These are phyloP conservation scores for Macrocybe sp. DNA, from an alignment of 1,284 basidiomycete genomes.

Conservation along the genomic window DNA sequence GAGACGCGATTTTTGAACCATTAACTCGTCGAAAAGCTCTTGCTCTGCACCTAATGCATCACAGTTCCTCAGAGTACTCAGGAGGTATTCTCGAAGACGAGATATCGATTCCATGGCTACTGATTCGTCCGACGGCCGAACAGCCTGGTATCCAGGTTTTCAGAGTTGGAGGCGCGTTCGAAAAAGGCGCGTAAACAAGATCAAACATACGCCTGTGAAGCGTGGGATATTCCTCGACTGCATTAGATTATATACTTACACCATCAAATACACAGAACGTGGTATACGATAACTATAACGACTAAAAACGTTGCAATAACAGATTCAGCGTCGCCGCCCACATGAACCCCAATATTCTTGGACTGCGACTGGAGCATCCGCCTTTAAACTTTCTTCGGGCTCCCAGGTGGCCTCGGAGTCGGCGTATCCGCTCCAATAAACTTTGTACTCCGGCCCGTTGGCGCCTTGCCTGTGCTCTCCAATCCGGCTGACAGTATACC, in stretches of 20 bases:
- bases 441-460: conserved; percentile 39
- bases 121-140: not conserved
- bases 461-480: conserved; percentile 28
- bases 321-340: not conserved
- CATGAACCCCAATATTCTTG: conserved; percentile 25
- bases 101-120: conserved; percentile 33
- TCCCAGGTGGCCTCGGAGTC: conserved; percentile 63
- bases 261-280: not conserved
- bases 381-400: conserved; percentile 36
- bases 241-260: not conserved
- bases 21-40: conserved; percentile 70
- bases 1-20: conserved; percentile 58
- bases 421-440: conserved; percentile 59
- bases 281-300: too few relatives aligned
- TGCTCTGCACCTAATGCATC: conserved; percentile 53
- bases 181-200: conserved; percentile 18
- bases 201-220: conserved; percentile 7
- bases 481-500: conserved; percentile 37
- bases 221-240: not conserved
- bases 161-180: conserved; percentile 11
- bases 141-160: conserved; percentile 1
- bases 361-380: conserved; percentile 40
- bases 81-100: conserved; percentile 30
- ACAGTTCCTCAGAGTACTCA: conserved; percentile 27
- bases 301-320: too few relatives aligned